phyloP scores from a whole-genome alignment of 257 asterid genomes.

The Misopates orontium region DNA sequence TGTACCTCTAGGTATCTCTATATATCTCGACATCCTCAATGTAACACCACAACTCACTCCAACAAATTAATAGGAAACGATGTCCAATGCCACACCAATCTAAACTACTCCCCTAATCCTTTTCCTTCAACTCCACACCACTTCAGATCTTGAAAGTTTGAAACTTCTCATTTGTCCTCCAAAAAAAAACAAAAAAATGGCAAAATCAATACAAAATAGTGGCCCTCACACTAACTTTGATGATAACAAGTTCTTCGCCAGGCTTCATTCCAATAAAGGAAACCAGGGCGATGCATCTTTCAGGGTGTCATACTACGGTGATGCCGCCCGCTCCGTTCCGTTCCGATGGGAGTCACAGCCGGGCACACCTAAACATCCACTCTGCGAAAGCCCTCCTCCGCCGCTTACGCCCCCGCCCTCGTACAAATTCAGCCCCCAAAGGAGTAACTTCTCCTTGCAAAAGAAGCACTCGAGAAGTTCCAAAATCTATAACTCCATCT shows the following conservation, averaged over 20 bases:
- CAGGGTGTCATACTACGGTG: constrained; percentile 7
- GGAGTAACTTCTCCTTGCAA: not conserved
- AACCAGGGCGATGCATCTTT: constrained; percentile 3
- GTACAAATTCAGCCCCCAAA: constrained; percentile 1
- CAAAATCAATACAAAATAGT: not conserved
- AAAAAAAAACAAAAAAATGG: not conserved
- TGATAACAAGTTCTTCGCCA: constrained; percentile 4
- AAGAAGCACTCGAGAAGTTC: not conserved
- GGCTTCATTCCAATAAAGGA: too few species aligned
- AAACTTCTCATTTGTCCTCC: not conserved
- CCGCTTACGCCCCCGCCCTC: constrained; percentile 13
- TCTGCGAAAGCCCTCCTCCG: not conserved
- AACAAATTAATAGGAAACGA: too few species aligned
- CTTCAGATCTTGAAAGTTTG: too few species aligned
- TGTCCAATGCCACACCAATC: too few species aligned
- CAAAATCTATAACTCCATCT: not conserved
- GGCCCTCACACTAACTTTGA: too few species aligned
- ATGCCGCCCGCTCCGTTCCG: constrained; percentile 10
- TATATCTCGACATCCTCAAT: too few species aligned
- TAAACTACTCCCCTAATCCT: too few species aligned
- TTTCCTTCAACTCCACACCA: too few species aligned
- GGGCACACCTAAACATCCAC: constrained; percentile 12
- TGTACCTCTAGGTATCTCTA: too few species aligned
- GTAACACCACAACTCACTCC: too few species aligned
- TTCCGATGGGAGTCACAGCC: constrained; percentile 21